phyloP scores from a whole-genome alignment of 768 basidiomycete species.

The Porphyrellus cyaneotinctus region DNA sequence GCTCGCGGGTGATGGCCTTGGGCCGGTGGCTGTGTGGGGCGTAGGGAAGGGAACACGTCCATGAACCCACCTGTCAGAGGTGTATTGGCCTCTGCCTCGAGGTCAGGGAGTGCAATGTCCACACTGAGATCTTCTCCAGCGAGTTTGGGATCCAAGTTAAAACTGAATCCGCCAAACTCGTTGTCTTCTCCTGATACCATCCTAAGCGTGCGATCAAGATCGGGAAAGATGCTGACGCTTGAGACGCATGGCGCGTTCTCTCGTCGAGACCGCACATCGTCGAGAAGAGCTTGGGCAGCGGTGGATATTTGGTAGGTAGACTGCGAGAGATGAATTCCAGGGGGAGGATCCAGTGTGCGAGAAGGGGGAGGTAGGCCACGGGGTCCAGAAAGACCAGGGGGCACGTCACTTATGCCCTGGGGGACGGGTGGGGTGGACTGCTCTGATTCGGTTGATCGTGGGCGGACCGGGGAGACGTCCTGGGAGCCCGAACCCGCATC shows the following conservation, averaged over 20 bases:
- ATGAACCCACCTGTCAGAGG: constrained; percentile 65
- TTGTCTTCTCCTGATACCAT: constrained; percentile 61
- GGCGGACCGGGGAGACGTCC: constrained; percentile 40
- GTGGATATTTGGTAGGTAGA: constrained; percentile 80
- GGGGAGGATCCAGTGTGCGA: constrained; percentile 48
- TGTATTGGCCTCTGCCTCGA: constrained; percentile 41
- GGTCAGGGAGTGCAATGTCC: constrained; percentile 44
- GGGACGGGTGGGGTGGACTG: constrained; percentile 38
- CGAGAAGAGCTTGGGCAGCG: constrained; percentile 77
- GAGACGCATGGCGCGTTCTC: constrained; percentile 47
- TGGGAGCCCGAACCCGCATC: constrained; percentile 44
- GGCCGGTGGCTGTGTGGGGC: constrained; percentile 27
- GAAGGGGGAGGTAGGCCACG: constrained; percentile 42
- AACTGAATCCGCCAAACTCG: constrained; percentile 71
- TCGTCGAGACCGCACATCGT: constrained; percentile 75
- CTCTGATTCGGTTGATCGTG: constrained; percentile 38
- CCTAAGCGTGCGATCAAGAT: constrained; percentile 81
- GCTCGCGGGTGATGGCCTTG: constrained; percentile 27
- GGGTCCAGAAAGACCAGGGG: constrained; percentile 62
- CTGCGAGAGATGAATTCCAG: constrained; percentile 39
- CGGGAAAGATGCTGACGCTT: constrained; percentile 72
- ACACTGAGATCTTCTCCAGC: constrained; percentile 44
- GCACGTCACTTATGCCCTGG: constrained; percentile 49
- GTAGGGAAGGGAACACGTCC: constrained; percentile 66
- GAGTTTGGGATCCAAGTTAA: constrained; percentile 79